Percentiles rank a stretch among this genome's conserved stretches.
These are phyloP conservation scores for Melaleuca quinquenervia DNA, from an alignment of 345 rosid genomes.

Conservation along the genomic window DNA sequence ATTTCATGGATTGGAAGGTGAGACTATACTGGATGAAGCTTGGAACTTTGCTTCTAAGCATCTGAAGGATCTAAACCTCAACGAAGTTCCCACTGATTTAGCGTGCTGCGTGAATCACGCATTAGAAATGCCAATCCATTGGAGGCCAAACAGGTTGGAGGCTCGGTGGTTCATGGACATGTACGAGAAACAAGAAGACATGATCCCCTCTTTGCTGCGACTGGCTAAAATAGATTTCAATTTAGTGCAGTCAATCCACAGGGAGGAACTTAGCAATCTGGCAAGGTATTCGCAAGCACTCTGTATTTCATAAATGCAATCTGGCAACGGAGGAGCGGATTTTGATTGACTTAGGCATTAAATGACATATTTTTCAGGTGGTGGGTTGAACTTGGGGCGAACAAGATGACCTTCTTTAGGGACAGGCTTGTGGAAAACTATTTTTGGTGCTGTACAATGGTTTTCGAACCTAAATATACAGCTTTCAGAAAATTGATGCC, in stretches of 20 bases:
- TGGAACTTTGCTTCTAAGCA: not conserved
- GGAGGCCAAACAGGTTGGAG: slow-evolving; percentile 10
- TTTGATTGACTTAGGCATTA: not conserved
- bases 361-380: not conserved
- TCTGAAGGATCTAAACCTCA: not conserved
- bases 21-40: slow-evolving; percentile 6
- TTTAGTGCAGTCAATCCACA: slow-evolving; percentile 1
- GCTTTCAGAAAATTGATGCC: not conserved
- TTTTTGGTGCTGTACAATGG: not conserved
- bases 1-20: slow-evolving; percentile 1
- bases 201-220: slow-evolving; percentile 1
- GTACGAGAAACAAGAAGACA: slow-evolving; percentile 1
- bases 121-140: not conserved
- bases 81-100: not conserved
- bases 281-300: not conserved
- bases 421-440: slow-evolving; percentile 7
- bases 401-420: not conserved
- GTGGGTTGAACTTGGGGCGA: slow-evolving; percentile 7
- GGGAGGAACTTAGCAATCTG: not conserved
- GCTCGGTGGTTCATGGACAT: slow-evolving; percentile 6
- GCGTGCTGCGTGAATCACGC: not conserved
- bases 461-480: slow-evolving; percentile 1
- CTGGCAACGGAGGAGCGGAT: not conserved
- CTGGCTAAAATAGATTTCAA: slow-evolving; percentile 15
- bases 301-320: not conserved